Percentiles rank a stretch among this genome's conserved stretches.
These are phyloP conservation scores for Anisodus tanguticus DNA, from an alignment of 257 asterid genomes.

Conservation along the genomic window DNA sequence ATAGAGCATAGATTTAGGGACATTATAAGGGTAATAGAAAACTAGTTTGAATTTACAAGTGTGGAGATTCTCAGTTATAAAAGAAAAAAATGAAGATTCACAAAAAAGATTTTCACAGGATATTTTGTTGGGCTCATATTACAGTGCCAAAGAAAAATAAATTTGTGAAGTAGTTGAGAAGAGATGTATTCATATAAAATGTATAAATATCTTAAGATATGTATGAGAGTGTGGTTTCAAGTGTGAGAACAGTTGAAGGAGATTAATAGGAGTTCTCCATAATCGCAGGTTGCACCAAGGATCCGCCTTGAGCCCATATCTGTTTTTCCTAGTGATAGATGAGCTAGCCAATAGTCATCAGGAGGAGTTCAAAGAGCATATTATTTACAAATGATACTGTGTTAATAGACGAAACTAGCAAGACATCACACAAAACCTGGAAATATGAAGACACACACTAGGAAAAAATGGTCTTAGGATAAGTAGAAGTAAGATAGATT, in stretches of 20 bases:
- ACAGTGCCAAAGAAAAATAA: neutral
- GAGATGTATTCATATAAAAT: neutral
- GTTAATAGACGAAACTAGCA: neutral
- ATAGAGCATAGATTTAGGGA: neutral
- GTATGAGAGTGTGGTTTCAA: neutral
- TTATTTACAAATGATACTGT: neutral
- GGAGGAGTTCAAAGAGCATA: neutral
- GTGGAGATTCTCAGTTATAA: too few relatives aligned
- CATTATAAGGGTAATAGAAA: neutral
- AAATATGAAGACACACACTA: neutral
- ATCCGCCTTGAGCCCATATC: neutral
- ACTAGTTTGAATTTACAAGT: neutral
- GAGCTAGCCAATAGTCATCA: neutral
- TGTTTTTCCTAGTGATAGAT: neutral
- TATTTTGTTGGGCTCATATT: neutral
- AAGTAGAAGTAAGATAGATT: neutral
- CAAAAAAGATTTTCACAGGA: neutral
- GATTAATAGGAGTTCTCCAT: neutral
- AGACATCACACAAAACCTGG: neutral
- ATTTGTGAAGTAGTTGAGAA: neutral
- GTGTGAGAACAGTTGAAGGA: neutral
- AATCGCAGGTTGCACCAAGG: neutral
- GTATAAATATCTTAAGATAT: neutral
- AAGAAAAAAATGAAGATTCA: neutral
- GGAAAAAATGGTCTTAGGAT: neutral